phyloP scores from a whole-genome alignment of 768 basidiomycete genomes.

The Mycena albidolilacea region DNA sequence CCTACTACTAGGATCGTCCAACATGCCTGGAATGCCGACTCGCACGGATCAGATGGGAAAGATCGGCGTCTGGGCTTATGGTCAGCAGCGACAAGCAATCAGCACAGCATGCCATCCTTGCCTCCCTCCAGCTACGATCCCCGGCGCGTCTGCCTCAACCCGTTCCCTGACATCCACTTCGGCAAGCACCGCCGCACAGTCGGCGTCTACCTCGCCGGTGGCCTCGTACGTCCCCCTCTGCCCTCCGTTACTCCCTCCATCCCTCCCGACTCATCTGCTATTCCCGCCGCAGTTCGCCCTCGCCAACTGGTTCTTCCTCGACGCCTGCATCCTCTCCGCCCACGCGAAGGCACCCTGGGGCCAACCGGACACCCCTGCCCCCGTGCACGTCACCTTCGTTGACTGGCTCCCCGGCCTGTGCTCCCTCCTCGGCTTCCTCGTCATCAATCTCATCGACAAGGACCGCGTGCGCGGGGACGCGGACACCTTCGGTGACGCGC shows the following conservation, averaged over 20 bases:
- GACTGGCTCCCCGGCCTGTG: conserved; percentile 99
- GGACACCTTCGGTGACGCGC: conserved; percentile 80
- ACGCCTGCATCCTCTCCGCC: conserved; percentile 91
- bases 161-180: conserved; percentile 83
- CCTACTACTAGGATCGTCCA: too few species aligned
- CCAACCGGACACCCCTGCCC: conserved; percentile 73
- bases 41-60: too few species aligned
- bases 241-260: background rate
- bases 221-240: conserved; percentile 73
- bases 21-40: too few species aligned
- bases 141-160: conserved; percentile 63
- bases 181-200: conserved; percentile 85
- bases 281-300: conserved; percentile 82
- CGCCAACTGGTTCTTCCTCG: conserved; percentile 95
- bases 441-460: conserved; percentile 97
- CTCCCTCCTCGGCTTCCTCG: conserved; percentile 91
- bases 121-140: conserved; percentile 34
- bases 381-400: conserved; percentile 87
- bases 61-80: too few species aligned
- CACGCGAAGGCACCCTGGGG: conserved; percentile 86
- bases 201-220: conserved; percentile 94
- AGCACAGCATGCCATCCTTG: conserved; percentile 4
- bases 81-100: background rate
- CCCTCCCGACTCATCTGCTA: too few species aligned
- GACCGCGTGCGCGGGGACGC: conserved; percentile 87